phyloP scores from a whole-genome alignment of 352 stramenopile genomes.

The Phytopythium aichiense region DNA sequence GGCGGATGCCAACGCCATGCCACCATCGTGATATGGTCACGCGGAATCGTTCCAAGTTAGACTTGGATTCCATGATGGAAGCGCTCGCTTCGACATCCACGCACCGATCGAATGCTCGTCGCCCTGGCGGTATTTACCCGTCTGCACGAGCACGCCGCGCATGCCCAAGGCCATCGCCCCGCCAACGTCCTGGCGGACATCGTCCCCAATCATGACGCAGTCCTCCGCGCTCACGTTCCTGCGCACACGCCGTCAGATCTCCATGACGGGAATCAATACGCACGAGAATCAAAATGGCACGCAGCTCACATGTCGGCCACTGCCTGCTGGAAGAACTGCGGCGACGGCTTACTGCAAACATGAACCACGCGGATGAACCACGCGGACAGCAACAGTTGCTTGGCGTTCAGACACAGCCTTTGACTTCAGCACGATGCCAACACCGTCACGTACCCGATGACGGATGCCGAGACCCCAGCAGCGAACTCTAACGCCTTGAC shows the following conservation, averaged over 20 bases:
- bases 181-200: slow-evolving; percentile 44
- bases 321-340: slow-evolving; percentile 41
- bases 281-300: neutral
- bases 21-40: neutral
- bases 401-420: neutral
- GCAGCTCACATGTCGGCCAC: slow-evolving; percentile 35
- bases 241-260: neutral
- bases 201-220: slow-evolving; percentile 56
- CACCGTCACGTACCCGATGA: slow-evolving; percentile 35
- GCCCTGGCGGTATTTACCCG: slow-evolving; percentile 41
- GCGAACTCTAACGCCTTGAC: slow-evolving; percentile 52
- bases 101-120: slow-evolving; percentile 29
- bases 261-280: neutral
- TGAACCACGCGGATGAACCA: neutral
- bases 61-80: neutral
- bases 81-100: neutral
- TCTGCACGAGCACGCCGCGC: slow-evolving; percentile 38
- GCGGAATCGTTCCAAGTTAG: neutral
- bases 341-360: slow-evolving; percentile 34
- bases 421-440: neutral
- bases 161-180: slow-evolving; percentile 45
- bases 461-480: slow-evolving; percentile 25
- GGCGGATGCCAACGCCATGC: neutral
- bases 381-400: neutral
- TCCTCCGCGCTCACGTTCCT: slow-evolving; percentile 27